Evolutionary conservation across 192 early-diverging fungal genomes (phyloP).

Genomic region (Coemansia sp.): DNA sequence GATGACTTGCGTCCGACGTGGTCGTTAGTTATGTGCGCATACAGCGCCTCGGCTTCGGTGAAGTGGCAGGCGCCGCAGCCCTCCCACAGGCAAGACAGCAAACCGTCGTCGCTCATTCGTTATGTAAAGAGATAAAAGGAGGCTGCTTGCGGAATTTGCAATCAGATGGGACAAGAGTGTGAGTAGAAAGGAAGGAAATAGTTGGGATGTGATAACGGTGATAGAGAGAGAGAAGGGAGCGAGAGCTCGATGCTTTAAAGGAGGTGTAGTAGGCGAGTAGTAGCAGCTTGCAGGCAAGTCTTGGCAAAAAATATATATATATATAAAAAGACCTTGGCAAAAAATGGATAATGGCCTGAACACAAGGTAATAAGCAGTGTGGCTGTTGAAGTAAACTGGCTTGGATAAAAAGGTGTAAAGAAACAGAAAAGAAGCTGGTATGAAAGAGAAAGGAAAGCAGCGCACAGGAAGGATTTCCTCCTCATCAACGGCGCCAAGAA

Average conservation of each 20-base stretch:
- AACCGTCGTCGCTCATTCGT: conserved; percentile 27
- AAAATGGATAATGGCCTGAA: not conserved
- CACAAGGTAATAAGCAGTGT: conserved; percentile 5
- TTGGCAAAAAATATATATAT: conserved; percentile 2
- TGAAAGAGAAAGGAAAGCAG: not conserved
- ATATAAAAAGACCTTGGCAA: not conserved
- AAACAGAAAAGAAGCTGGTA: not conserved
- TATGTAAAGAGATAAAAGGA: not conserved
- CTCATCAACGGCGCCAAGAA: conserved; percentile 7
- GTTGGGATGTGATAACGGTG: not conserved
- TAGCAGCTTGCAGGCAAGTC: not conserved
- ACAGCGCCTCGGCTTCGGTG: conserved; percentile 80
- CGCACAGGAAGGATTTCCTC: not conserved
- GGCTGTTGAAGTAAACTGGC: not conserved
- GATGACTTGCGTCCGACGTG: conserved; percentile 91
- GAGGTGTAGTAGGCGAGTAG: not conserved
- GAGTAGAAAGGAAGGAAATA: not conserved
- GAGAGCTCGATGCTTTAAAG: conserved; percentile 4
- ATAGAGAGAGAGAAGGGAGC: not conserved
- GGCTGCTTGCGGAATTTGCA: not conserved
- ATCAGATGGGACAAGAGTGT: not conserved
- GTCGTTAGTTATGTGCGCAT: conserved; percentile 79
- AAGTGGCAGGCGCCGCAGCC: conserved; percentile 51
- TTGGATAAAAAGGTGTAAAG: not conserved
- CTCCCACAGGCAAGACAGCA: conserved; percentile 41